A percentile compares a stretch with the other conserved stretches of the same genome.
These are phyloP conservation scores for Curvularia sp. DNA, from an alignment of 2,329 filamentous ascomycete species.

Conservation along the genomic window DNA sequence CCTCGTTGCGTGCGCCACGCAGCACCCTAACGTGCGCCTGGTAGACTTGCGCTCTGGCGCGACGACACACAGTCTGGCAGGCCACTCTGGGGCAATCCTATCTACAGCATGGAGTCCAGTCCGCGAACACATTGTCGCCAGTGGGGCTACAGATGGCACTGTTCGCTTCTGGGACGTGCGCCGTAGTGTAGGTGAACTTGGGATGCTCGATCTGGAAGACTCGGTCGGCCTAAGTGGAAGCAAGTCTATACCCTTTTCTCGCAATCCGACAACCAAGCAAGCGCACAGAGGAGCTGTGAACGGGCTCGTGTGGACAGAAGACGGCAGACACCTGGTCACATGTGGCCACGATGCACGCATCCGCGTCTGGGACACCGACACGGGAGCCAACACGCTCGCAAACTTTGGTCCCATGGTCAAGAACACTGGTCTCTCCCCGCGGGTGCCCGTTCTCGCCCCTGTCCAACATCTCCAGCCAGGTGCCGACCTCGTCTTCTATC, in stretches of 20 bases:
- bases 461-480: constrained; percentile 62
- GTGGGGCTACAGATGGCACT: constrained; percentile 83
- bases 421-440: constrained; percentile 63
- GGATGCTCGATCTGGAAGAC: constrained; percentile 83
- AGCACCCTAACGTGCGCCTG: constrained; percentile 82
- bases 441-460: constrained; percentile 64
- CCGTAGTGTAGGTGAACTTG: constrained; percentile 76
- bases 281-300: constrained; percentile 87
- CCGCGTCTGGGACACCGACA: constrained; percentile 83
- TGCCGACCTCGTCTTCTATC: constrained; percentile 77
- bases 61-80: constrained; percentile 61
- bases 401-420: constrained; percentile 85
- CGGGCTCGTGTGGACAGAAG: constrained; percentile 82
- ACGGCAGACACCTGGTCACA: constrained; percentile 77
- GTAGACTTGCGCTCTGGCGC: constrained; percentile 86
- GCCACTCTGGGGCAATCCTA: constrained; percentile 62
- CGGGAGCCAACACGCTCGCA: constrained; percentile 84
- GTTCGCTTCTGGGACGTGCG: constrained; percentile 88
- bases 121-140: constrained; percentile 79
- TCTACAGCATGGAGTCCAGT: constrained; percentile 81
- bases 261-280: constrained; percentile 50
- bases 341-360: constrained; percentile 84
- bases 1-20: constrained; percentile 86
- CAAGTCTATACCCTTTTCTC: constrained; percentile 50
- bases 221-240: constrained; percentile 68